phyloP scores from a whole-genome alignment of 768 basidiomycete species.

The Leccinum obscurum region DNA sequence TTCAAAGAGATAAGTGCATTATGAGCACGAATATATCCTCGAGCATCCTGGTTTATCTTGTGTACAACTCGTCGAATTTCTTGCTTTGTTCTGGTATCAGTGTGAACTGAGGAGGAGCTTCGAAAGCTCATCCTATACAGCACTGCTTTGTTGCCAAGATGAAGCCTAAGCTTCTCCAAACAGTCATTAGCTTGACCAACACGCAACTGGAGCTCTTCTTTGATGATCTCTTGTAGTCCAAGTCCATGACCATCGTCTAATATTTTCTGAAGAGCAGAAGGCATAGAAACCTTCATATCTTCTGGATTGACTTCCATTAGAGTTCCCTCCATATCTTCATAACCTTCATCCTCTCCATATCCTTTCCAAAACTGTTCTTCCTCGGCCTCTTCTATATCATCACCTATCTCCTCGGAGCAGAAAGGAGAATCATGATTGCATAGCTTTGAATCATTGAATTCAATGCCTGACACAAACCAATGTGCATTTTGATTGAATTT shows the following conservation, averaged over 20 bases:
- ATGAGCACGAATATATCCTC: background rate
- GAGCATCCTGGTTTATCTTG: background rate
- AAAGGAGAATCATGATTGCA: background rate
- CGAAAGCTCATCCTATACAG: background rate
- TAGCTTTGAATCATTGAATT: background rate
- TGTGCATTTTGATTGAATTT: background rate
- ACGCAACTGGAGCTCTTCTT: background rate
- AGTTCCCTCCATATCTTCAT: background rate
- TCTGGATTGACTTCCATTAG: background rate
- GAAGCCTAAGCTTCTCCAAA: background rate
- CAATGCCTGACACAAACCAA: background rate
- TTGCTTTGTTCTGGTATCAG: background rate
- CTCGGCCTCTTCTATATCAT: background rate
- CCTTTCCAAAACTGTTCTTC: background rate
- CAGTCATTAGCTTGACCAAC: background rate
- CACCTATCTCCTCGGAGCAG: background rate
- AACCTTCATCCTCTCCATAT: background rate
- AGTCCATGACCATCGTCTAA: no score
- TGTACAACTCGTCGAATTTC: background rate
- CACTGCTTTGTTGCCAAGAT: background rate
- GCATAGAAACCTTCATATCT: background rate
- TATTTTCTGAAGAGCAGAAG: background rate
- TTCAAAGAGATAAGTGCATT: background rate
- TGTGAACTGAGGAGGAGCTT: background rate
- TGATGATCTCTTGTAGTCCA: no score